Conservation (phyloP, 2,329 filamentous ascomycete genomes). For the Chrysoporthe deuterocubensis region DNA sequence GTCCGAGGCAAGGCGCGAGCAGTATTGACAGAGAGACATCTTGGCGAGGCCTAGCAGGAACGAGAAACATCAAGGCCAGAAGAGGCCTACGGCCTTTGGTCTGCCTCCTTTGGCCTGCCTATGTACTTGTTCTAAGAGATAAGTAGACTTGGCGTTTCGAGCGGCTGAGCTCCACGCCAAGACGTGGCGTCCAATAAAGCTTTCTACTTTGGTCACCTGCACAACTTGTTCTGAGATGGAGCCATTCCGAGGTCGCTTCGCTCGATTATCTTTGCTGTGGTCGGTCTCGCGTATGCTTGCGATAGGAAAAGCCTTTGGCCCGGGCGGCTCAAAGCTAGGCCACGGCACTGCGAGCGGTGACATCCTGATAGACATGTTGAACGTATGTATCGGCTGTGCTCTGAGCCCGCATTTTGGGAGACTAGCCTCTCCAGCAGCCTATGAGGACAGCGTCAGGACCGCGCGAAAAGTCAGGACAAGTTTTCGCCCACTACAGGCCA, state of each 20-base stretch:
- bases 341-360: not conserved
- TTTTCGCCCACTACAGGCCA: not conserved
- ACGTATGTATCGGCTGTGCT: not conserved
- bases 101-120: not conserved
- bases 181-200: conserved; percentile 1
- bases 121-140: not conserved
- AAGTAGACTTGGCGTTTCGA: not conserved
- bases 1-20: conserved; percentile 2
- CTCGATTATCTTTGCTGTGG: not conserved
- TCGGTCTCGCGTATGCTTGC: not conserved
- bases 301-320: not conserved
- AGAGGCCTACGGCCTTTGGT: not conserved
- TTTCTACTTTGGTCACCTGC: not conserved
- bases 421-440: not conserved
- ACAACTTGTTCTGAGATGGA: not conserved
- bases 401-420: not conserved
- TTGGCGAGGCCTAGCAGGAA: not conserved
- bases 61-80: not conserved
- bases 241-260: not conserved
- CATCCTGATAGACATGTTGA: not conserved
- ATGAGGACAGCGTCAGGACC: not conserved
- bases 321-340: not conserved
- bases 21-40: not conserved
- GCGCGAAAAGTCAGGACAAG: not conserved
- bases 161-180: conserved; percentile 1